phyloP scores from a whole-genome alignment of 2,329 filamentous ascomycete genomes.

The Nemania serpens region DNA sequence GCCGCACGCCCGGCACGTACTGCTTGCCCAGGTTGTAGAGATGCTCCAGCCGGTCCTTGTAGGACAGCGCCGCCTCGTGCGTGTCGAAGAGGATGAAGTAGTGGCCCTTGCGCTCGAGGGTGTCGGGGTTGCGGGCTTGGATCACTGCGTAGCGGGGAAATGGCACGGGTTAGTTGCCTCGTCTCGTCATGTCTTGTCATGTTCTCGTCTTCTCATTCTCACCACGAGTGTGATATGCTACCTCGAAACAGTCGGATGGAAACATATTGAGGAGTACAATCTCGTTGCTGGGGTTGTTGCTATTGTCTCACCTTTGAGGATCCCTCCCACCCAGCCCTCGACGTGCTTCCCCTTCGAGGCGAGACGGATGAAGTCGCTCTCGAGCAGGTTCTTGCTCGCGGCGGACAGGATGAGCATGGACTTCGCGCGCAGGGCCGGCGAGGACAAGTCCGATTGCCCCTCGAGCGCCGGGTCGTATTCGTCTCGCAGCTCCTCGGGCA shows the following conservation, averaged over 20 bases:
- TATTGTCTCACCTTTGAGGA: slow-evolving; percentile 57
- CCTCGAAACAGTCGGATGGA: too few relatives aligned
- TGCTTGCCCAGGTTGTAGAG: slow-evolving; percentile 53
- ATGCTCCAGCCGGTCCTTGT: slow-evolving; percentile 58
- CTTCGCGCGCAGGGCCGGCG: slow-evolving; percentile 27
- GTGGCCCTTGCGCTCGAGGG: slow-evolving; percentile 64
- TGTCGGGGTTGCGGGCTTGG: slow-evolving; percentile 66
- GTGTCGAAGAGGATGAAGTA: slow-evolving; percentile 74
- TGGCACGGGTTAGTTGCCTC: neutral
- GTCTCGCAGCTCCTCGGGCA: slow-evolving; percentile 13
- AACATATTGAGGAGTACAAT: too few relatives aligned
- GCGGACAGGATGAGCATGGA: slow-evolving; percentile 61
- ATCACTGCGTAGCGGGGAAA: slow-evolving; percentile 54
- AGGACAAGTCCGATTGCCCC: neutral
- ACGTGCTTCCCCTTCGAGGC: slow-evolving; percentile 66
- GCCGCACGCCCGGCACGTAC: slow-evolving; percentile 45
- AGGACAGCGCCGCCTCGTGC: slow-evolving; percentile 62
- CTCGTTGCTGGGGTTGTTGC: too few relatives aligned
- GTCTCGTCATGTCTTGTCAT: neutral
- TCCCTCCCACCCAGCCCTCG: slow-evolving; percentile 68
- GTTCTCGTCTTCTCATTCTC: too few relatives aligned
- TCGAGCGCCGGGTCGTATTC: neutral
- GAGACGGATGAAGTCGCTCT: slow-evolving; percentile 73
- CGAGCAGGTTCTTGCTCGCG: slow-evolving; percentile 62
- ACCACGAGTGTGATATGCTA: too few relatives aligned